These are phyloP conservation scores for Globisporangium apiculatum DNA, from an alignment of 352 stramenopile genomes.

Conservation along the genomic window DNA sequence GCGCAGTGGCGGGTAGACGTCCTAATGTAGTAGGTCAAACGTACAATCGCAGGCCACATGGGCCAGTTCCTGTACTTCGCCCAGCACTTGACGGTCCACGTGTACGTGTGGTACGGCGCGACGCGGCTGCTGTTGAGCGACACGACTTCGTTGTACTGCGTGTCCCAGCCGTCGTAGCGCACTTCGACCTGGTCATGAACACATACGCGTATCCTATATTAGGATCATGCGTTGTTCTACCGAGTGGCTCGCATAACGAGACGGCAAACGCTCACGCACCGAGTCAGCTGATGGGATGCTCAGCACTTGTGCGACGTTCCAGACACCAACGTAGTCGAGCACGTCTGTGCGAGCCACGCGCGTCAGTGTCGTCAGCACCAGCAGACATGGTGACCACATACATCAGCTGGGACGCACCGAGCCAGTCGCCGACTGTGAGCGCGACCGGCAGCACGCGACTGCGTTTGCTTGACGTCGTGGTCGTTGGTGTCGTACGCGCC, in stretches of 20 bases:
- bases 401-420: constrained; percentile 1
- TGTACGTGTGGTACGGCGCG: constrained; percentile 72
- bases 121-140: constrained; percentile 45
- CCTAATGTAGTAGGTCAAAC: not conserved
- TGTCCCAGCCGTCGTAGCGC: constrained; percentile 59
- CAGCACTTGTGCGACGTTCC: constrained; percentile 14
- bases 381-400: not conserved
- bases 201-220: not conserved
- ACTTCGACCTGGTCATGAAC: constrained; percentile 38
- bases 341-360: constrained; percentile 7
- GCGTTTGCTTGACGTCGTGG: not conserved
- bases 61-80: constrained; percentile 79
- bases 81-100: constrained; percentile 74
- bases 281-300: constrained; percentile 5
- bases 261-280: not conserved
- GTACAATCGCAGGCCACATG: constrained; percentile 62
- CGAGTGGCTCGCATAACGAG: not conserved
- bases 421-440: constrained; percentile 12
- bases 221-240: not conserved
- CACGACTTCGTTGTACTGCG: constrained; percentile 55
- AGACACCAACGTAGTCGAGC: constrained; percentile 14
- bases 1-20: no score
- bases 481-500: not conserved
- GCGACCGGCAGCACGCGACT: constrained; percentile 4
- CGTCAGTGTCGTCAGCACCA: not conserved